Percentiles rank a stretch among this genome's conserved stretches.
Evolutionary conservation across 176 grass and related monocot species (phyloP).

Genomic region (Oryza coarctata): DNA sequence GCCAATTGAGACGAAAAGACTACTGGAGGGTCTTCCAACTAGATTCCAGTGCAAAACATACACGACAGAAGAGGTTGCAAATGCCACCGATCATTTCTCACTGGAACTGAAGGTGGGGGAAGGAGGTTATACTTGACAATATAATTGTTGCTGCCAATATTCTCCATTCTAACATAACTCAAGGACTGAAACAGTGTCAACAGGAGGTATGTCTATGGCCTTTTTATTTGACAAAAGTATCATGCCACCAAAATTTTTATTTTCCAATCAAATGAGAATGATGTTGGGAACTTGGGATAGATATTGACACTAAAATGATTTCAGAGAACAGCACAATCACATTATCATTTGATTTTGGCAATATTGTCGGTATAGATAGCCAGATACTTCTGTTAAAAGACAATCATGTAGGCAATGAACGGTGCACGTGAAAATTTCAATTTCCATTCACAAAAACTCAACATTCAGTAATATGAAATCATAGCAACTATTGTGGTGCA

Average conservation of each 20-base stretch:
- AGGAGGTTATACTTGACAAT: conserved; percentile 76
- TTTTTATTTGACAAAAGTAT: conserved; percentile 15
- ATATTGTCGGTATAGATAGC: neutral
- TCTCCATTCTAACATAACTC: conserved; percentile 68
- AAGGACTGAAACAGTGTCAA: conserved; percentile 77
- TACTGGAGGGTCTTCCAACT: conserved; percentile 67
- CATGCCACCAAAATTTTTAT: neutral
- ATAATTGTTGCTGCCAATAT: conserved; percentile 64
- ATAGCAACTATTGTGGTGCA: neutral
- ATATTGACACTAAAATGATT: neutral
- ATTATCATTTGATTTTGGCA: neutral
- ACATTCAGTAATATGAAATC: neutral
- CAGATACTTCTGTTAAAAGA: neutral
- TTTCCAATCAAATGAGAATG: neutral
- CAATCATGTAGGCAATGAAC: neutral
- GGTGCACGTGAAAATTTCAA: neutral
- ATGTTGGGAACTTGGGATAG: neutral
- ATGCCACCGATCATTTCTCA: conserved; percentile 51
- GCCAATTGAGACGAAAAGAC: conserved; percentile 47
- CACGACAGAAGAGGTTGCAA: conserved; percentile 52
- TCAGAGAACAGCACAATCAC: neutral
- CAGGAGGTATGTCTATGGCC: conserved; percentile 69
- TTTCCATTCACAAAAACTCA: neutral
- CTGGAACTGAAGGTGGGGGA: conserved; percentile 63
- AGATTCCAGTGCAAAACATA: conserved; percentile 57